Base-by-base conservation (phyloP, 176 grass and related monocot genomes). In the Dactylis glomerata region DNA sequence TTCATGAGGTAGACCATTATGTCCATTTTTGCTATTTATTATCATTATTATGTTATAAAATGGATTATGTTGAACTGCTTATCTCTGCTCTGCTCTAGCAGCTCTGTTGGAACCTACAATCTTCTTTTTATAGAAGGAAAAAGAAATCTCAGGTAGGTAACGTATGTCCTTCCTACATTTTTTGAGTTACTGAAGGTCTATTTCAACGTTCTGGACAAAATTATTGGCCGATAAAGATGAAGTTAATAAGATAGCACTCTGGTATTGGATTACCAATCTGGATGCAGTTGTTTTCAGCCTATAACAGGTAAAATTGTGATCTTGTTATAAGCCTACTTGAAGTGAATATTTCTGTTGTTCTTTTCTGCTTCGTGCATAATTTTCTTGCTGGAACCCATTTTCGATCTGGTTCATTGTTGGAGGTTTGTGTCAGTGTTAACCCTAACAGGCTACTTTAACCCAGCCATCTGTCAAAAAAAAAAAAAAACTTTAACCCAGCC, bases 1-100 rank as follows among this genome's bases (percentile, higher is more conserved):
- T 68, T 86, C 54, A 93, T 93, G 89, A 95, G 95, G 95, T 98
- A 98, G 90, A 88, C 85, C 72, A 88, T 93, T 81, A 82, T 79
- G 88, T 50, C 76, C 84, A 63, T 56, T 88, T 87, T 64, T 75
- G 49, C 75, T 84, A 88, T 86, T 85, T 81, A 32, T 82, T 85
- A 81, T 71, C 14, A 61, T 27, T 12, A 30, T 61, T 62, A 62
- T 30, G 86, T 83, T 77, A 90, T 65, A 68, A 68, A 57, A 89
- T 84, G 90, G 85, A 85, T 89, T 92, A 82, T 81, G 86, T 86
- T 91, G 82, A 84, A 90, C 83, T 76, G 86, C 51, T 62, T 90
- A 81, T 82, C 47, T 91, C 30, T 95, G 76, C 40, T 91, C 72
- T 98, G 58, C 87, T 91, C 81, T 90, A 94, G 87, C 95, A 98